Evolutionary conservation across 225 moss, liverwort and hornwort genomes (phyloP).

Genomic region (Sphagnum contortum): DNA sequence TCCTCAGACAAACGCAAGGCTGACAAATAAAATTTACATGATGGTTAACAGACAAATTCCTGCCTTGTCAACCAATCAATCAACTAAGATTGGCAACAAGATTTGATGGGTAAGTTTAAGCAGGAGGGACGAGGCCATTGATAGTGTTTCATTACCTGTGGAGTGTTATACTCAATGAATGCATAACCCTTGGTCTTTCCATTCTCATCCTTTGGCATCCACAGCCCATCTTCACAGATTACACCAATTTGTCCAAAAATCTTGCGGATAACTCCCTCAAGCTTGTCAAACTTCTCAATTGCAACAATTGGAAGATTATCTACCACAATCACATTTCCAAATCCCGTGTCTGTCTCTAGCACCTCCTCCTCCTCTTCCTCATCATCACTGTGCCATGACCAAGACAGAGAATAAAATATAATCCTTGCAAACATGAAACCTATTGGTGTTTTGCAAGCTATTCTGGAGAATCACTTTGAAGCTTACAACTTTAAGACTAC

Average conservation of each 20-base stretch:
- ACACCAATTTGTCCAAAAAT: conserved; percentile 96
- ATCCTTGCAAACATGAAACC: not conserved
- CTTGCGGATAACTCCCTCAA: conserved; percentile 87
- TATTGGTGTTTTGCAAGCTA: not conserved
- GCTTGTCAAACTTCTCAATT: conserved; percentile 85
- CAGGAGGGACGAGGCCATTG: too few species aligned
- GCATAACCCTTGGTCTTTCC: conserved; percentile 86
- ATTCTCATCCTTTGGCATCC: conserved; percentile 90
- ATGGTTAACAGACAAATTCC: too few species aligned
- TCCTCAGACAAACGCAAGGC: too few species aligned
- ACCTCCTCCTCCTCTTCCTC: conserved; percentile 97
- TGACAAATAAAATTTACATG: too few species aligned
- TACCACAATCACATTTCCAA: conserved; percentile 87
- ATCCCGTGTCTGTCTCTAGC: conserved; percentile 82
- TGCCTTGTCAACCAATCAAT: too few species aligned
- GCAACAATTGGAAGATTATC: conserved; percentile 89
- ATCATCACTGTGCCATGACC: conserved; percentile 52
- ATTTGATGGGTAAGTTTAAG: too few species aligned
- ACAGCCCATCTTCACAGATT: conserved; percentile 67
- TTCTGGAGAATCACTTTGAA: not conserved
- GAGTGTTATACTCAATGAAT: conserved; percentile 82
- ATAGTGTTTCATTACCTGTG: conserved; percentile 32
- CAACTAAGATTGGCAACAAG: too few species aligned
- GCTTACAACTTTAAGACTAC: not conserved
- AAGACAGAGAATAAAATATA: not conserved